Base-by-base conservation (phyloP, 306 rosid species). In the Casuarina equisetifolia region DNA sequence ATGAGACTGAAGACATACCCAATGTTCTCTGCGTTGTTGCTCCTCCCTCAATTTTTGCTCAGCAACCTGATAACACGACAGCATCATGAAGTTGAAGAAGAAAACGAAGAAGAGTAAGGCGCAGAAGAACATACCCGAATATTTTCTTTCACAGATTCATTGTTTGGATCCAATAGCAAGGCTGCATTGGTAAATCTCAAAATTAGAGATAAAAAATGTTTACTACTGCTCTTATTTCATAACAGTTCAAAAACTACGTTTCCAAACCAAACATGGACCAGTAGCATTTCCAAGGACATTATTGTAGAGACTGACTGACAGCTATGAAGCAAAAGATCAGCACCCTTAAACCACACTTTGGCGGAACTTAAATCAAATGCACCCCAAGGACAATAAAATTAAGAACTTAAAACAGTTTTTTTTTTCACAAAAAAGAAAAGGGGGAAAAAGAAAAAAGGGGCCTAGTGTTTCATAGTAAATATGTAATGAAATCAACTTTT, bases 111-210 rank as follows among this genome's bases (percentile, higher is more conserved):
- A 25, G 32, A 15, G 9, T 3, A 3, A 35, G 35, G 63, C 72
- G 51, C 63, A 54, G 32, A 13, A 79, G 70, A 76, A 88, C 92
- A 77, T 76, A 94, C 98, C 91, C 64, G 83, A 50, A 92, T 84
- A 83, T 94, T 94, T 82, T 94, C 98, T 83, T 80, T 88, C 85
- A 89, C 91, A 83, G 90, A 79, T 75, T 90, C 95, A 45, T 92
- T 94, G 82, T 72, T 85, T 50, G 97, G 98, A 85, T 94, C 97
- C 93, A 92, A 83, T 73, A 71, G 89, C 93, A 94, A 81, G 73
- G 97, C 98, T 94, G 91, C 81, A 84, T 32, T 78, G 51, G 72
- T 13, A 82, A 75, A 73, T 57, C 72, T 74, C 79, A 76, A 44
- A 59, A 68, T 79, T 66, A 80, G 68, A 48, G 63, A 48, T 9